Evolutionary conservation across 495 filamentous ascomycete species (phyloP).

Genomic region (Aspergillus coremiiformis): DNA sequence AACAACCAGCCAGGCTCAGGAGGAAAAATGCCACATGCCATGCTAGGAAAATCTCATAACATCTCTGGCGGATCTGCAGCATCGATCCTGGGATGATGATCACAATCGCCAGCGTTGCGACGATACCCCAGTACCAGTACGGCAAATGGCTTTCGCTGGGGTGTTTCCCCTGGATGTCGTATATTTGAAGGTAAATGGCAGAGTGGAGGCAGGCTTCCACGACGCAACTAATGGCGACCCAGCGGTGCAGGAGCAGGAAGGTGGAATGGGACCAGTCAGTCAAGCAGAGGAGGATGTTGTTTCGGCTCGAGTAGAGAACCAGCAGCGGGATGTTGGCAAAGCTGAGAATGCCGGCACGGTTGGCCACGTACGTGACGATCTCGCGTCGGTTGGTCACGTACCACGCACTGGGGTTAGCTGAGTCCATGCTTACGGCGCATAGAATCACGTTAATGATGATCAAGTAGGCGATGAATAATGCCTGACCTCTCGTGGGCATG

Average conservation of each 20-base stretch:
- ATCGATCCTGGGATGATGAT: background rate
- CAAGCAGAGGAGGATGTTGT: constrained; percentile 1
- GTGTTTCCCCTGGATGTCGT: background rate
- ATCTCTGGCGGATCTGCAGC: background rate
- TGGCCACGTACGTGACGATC: background rate
- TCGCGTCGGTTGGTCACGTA: background rate
- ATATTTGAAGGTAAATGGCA: background rate
- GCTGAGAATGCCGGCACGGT: background rate
- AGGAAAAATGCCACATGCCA: constrained; percentile 2
- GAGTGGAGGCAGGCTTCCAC: background rate
- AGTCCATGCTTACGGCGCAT: background rate
- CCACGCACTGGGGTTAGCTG: background rate
- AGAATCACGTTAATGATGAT: background rate
- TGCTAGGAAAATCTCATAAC: background rate
- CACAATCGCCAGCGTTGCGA: background rate
- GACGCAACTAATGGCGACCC: background rate
- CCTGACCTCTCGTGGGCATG: constrained; percentile 1
- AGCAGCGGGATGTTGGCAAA: constrained; percentile 2
- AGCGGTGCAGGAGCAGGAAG: constrained; percentile 1
- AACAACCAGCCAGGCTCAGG: background rate
- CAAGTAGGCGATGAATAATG: background rate
- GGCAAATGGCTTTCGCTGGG: background rate
- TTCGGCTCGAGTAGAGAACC: constrained; percentile 1
- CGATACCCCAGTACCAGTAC: background rate
- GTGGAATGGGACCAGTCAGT: constrained; percentile 1